Conservation (phyloP, 176 grass and related monocot species). For the Oryza glumipatula region DNA sequence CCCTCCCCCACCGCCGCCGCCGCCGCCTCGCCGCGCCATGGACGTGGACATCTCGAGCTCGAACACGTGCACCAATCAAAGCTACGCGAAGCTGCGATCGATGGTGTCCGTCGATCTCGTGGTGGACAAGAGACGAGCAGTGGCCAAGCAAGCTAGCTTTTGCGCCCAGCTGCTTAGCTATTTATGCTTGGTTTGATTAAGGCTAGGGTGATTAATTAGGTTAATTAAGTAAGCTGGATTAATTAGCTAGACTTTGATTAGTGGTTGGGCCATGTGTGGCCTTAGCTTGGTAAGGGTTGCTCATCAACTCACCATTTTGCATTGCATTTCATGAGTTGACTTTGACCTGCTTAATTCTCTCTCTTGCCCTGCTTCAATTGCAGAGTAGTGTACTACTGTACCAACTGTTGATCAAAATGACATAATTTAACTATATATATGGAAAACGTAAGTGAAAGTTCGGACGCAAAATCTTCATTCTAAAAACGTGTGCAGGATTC, state of each 20-base stretch:
- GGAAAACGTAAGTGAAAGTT: no score
- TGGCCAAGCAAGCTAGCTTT: no score
- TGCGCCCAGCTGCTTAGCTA: neutral
- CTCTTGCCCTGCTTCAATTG: neutral
- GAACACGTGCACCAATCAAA: no score
- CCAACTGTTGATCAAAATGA: no score
- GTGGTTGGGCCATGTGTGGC: neutral
- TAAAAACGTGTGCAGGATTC: no score
- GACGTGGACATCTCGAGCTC: neutral
- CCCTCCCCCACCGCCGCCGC: neutral
- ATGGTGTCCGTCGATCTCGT: neutral
- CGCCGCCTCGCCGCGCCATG: constrained; percentile 2
- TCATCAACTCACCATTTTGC: neutral
- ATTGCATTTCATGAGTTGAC: neutral
- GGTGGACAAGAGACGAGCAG: neutral
- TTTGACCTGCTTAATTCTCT: neutral
- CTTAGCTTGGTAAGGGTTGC: neutral
- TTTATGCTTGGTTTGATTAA: neutral
- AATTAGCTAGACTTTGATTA: neutral
- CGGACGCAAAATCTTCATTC: no score
- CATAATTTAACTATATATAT: no score
- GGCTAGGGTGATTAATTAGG: no score
- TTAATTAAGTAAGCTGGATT: neutral
- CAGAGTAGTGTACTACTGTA: neutral
- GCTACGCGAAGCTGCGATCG: neutral